Base-by-base conservation (phyloP, 257 asterid genomes). In the Craterostigma plantagineum region DNA sequence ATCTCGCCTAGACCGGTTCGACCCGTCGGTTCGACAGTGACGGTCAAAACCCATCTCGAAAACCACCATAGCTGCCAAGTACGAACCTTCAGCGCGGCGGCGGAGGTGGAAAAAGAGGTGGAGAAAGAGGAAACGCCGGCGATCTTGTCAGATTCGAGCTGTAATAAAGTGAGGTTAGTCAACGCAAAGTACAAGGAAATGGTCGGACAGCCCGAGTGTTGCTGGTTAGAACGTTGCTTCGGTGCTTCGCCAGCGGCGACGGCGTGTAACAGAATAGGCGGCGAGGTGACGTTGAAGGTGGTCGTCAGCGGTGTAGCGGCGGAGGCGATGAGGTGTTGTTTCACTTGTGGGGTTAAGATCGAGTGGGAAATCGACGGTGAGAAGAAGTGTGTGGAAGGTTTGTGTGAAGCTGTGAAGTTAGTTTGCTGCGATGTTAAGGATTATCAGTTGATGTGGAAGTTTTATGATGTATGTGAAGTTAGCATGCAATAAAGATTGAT, bases 201-300 rank as follows among this genome's bases (percentile, higher is more conserved):
- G 90, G 69, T 79, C 10, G 95, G 98, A 4, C 98, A 90, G 63
- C 98, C 98, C 0, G 92, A 79, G 38, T 90, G 98, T 52, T 61
- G 73, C 45, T 90, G 98, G 98, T 71, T 83, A 2, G 98, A 76
- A 4, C 53, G 58, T 65, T 18, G 35, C 36, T 10, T 9, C 16
- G 45, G 16, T 4, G 5, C 15, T 17, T 14, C 52, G 60, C 11
- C 57, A 60, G 37, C n/a, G n/a, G n/a, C n/a, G n/a, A n/a, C n/a
- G n/a, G n/a, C 69, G 57, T 54, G 72, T 51, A 75, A 62, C 76
- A 74, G 98, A 41, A 82, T 90, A 9, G 86, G 95, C 1, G 98
- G 95, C 16, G 95, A 70, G 56, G 85, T 87, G 4, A 45, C 57
- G 60, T 50, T 82, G 8, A 63, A 27, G 35, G 59, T 76, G 7